Conservation (phyloP, 805 yeast species). For the Lipomyces sp. region DNA sequence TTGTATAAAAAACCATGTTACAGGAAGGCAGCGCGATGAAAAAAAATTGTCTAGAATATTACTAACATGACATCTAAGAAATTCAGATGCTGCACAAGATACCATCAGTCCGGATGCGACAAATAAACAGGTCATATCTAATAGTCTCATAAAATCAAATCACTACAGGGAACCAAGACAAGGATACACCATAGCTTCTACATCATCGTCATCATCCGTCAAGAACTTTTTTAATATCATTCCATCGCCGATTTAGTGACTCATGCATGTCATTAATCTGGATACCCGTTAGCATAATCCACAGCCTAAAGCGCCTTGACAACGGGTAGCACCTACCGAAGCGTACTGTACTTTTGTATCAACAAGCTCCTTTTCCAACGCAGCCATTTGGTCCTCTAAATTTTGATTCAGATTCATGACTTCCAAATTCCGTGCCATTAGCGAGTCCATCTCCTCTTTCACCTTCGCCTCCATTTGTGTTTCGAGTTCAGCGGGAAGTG, state of each 20-base stretch:
- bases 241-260: slow-evolving; percentile 45
- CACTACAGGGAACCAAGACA: neutral
- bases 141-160: neutral
- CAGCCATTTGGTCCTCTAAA: slow-evolving; percentile 58
- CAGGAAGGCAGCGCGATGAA: neutral
- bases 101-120: neutral
- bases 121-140: neutral
- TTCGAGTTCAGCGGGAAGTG: slow-evolving; percentile 39
- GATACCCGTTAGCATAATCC: slow-evolving; percentile 17
- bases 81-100: neutral
- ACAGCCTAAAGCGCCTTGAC: neutral
- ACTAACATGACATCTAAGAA: neutral
- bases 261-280: slow-evolving; percentile 41
- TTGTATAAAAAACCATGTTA: slow-evolving; percentile 15
- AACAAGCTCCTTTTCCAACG: slow-evolving; percentile 51
- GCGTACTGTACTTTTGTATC: slow-evolving; percentile 42
- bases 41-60: neutral
- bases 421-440: slow-evolving; percentile 65
- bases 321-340: slow-evolving; percentile 28
- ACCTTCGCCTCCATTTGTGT: slow-evolving; percentile 46
- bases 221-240: slow-evolving; percentile 44
- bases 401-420: slow-evolving; percentile 67
- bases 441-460: slow-evolving; percentile 56
- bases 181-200: neutral
- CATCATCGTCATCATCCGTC: slow-evolving; percentile 20